Evolutionary conservation across 192 early-diverging fungal genomes (phyloP).

Genomic region (Piromyces finnis): DNA sequence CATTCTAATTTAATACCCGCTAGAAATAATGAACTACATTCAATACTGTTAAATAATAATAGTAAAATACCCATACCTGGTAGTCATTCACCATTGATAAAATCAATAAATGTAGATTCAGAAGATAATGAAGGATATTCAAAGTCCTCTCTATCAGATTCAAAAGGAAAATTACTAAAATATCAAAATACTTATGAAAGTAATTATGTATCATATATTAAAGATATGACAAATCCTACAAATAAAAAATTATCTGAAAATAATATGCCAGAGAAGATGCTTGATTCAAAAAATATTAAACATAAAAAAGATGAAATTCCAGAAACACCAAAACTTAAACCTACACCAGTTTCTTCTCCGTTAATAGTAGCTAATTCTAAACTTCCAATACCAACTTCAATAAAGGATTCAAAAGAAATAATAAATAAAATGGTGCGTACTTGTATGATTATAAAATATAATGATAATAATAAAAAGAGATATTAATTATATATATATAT

Average conservation of each 20-base stretch:
- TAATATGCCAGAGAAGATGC: too few species aligned
- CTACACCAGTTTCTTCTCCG: not conserved
- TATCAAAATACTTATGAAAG: too few species aligned
- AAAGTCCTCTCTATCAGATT: not conserved
- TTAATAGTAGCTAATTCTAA: not conserved
- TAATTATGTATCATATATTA: not conserved
- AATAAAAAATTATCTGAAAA: not conserved
- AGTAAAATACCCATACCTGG: not conserved
- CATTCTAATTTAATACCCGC: not conserved
- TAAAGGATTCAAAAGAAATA: not conserved
- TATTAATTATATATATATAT: too few species aligned
- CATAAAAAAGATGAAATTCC: not conserved
- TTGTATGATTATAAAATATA: too few species aligned
- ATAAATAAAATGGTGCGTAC: too few species aligned
- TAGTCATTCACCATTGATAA: not conserved
- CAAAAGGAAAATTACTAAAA: not conserved
- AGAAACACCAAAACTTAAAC: not conserved
- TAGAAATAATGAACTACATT: not conserved
- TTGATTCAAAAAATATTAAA: not conserved
- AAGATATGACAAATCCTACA: not conserved
- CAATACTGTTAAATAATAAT: not conserved
- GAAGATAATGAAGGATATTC: not conserved
- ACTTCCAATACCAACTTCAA: not conserved
- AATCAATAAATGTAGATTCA: not conserved
- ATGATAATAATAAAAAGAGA: too few species aligned